Evolutionary conservation across 257 asterid species (phyloP).

Genomic region (Cruciata laevipes): DNA sequence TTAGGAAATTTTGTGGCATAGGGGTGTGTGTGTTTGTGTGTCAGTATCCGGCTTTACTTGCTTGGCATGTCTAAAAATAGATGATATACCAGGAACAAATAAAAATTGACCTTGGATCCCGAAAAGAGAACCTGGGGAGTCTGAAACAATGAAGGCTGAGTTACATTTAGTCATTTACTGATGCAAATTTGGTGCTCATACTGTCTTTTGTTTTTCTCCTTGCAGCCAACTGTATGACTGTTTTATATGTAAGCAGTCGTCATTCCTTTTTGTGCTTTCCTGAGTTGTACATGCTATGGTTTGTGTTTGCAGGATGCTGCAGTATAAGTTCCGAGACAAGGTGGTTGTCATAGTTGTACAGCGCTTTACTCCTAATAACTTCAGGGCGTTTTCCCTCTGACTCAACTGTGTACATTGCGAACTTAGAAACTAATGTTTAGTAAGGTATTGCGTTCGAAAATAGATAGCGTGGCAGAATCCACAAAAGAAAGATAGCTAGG

Average conservation of each 20-base stretch:
- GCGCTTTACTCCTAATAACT: slow-evolving; percentile 22
- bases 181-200: neutral
- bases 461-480: neutral
- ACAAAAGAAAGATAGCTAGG: slow-evolving; percentile 5
- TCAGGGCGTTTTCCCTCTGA: slow-evolving; percentile 15
- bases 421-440: slow-evolving; percentile 20
- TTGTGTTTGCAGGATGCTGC: slow-evolving; percentile 23
- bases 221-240: neutral
- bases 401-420: slow-evolving; percentile 19
- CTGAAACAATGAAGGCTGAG: neutral
- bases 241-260: neutral
- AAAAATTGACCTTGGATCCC: neutral
- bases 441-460: neutral
- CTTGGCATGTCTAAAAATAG: neutral
- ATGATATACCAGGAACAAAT: neutral
- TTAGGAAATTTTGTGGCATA: neutral
- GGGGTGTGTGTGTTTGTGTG: neutral
- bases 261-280: neutral
- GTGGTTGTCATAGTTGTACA: slow-evolving; percentile 27
- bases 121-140: neutral
- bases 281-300: neutral
- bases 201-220: neutral
- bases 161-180: neutral
- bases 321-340: slow-evolving; percentile 17
- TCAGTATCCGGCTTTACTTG: neutral